A percentile compares a stretch with the other conserved stretches of the same genome.
Evolutionary conservation across 208 protist species (phyloP).

Genomic region (Trypanosoma congolense): DNA sequence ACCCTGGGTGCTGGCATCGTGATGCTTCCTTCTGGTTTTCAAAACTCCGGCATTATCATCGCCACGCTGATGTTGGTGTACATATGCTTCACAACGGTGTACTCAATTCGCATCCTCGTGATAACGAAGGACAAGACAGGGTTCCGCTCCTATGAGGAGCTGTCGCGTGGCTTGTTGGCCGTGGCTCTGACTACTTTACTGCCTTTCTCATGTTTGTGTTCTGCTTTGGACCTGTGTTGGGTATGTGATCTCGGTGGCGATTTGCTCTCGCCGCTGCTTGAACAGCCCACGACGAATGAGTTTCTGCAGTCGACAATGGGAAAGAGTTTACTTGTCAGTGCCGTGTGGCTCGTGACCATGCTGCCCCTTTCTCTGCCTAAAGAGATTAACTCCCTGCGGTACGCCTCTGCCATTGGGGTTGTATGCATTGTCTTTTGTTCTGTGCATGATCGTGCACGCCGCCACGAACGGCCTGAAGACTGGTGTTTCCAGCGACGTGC

Average conservation of each 20-base stretch:
- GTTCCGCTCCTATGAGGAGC: slow-evolving; percentile 73
- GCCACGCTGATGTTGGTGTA: slow-evolving; percentile 43
- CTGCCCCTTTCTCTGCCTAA: slow-evolving; percentile 74
- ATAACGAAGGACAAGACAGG: slow-evolving; percentile 57
- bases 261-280: slow-evolving; percentile 52
- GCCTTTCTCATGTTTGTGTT: slow-evolving; percentile 74
- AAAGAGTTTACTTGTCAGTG: slow-evolving; percentile 34
- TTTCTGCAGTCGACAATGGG: slow-evolving; percentile 41
- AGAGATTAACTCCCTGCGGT: slow-evolving; percentile 85
- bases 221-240: slow-evolving; percentile 71
- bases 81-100: slow-evolving; percentile 57
- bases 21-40: slow-evolving; percentile 59
- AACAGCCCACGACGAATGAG: slow-evolving; percentile 21
- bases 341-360: slow-evolving; percentile 70
- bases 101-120: slow-evolving; percentile 70
- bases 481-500: slow-evolving; percentile 29
- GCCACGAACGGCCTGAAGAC: slow-evolving; percentile 35
- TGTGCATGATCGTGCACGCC: slow-evolving; percentile 68
- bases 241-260: slow-evolving; percentile 79
- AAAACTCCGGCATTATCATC: slow-evolving; percentile 56
- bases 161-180: slow-evolving; percentile 47
- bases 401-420: slow-evolving; percentile 69
- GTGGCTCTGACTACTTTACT: slow-evolving; percentile 61
- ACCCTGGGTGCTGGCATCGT: slow-evolving; percentile 83
- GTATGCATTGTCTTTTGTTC: slow-evolving; percentile 68